phyloP scores from a whole-genome alignment of 176 grass and related monocot species.

The Zea mays region DNA sequence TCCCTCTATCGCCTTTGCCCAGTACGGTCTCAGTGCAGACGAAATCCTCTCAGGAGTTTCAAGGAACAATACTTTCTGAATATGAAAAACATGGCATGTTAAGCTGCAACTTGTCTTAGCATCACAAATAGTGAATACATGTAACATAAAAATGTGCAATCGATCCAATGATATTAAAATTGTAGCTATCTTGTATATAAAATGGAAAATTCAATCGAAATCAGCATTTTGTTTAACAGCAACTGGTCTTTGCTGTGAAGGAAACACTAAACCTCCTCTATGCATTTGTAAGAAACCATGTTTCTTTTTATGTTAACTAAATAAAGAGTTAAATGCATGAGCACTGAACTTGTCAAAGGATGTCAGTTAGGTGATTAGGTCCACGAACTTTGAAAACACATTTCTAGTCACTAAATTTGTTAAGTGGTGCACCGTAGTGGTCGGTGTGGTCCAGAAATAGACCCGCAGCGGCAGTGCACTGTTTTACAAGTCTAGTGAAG shows the following conservation, averaged over 20 bases:
- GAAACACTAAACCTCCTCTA: not conserved
- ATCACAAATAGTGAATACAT: slow-evolving; percentile 12
- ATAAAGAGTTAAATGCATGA: too few species aligned
- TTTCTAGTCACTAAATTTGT: too few species aligned
- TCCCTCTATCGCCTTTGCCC: slow-evolving; percentile 63
- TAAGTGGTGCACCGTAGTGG: too few species aligned
- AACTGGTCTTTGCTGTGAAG: not conserved
- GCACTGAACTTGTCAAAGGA: too few species aligned
- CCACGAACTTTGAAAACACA: too few species aligned
- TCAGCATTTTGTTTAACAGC: slow-evolving; percentile 5
- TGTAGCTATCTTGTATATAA: slow-evolving; percentile 9
- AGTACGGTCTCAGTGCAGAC: slow-evolving; percentile 73
- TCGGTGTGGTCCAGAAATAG: too few species aligned
- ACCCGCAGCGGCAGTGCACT: too few species aligned
- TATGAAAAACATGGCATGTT: slow-evolving; percentile 23
- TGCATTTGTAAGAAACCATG: not conserved
- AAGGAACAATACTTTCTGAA: slow-evolving; percentile 90
- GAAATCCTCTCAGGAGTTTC: slow-evolving; percentile 71
- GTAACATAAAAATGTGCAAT: not conserved
- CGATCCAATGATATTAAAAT: slow-evolving; percentile 21
- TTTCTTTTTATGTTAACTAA: not conserved
- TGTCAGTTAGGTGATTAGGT: too few species aligned
- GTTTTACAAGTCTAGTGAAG: too few species aligned
- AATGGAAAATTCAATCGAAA: slow-evolving; percentile 10
- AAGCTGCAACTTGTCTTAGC: slow-evolving; percentile 25